Conservation (phyloP, 2,329 filamentous ascomycete genomes). For the Calonectria pseudoturangicola region DNA sequence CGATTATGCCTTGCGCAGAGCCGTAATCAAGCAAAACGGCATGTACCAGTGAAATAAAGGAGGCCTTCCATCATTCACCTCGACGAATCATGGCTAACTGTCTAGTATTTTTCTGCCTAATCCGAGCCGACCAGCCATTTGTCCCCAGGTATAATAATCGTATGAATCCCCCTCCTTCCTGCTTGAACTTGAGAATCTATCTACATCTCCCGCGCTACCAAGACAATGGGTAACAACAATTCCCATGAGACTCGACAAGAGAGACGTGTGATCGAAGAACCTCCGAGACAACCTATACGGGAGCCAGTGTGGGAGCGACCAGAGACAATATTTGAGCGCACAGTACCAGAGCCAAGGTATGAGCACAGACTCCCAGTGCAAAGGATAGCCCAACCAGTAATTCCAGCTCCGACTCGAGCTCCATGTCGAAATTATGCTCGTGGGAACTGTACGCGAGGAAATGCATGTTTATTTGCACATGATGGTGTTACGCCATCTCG, state of each 20-base stretch:
- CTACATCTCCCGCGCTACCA: not conserved
- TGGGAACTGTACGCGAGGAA: not conserved
- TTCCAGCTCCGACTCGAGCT: not conserved
- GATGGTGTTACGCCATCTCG: not conserved
- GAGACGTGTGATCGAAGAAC: not conserved
- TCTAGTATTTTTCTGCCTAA: not conserved
- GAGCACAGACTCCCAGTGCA: not conserved
- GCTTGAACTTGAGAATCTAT: not conserved
- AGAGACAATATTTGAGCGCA: not conserved
- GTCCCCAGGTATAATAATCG: not conserved
- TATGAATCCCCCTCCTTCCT: no score
- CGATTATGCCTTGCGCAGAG: no score
- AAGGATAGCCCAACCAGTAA: not conserved
- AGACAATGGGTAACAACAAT: not conserved
- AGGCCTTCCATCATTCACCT: not conserved
- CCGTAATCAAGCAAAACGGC: no score
- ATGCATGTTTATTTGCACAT: not conserved
- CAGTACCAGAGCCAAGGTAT: not conserved
- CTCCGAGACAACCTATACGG: no score
- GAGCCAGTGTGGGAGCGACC: not conserved
- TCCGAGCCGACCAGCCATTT: not conserved
- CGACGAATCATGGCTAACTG: not conserved
- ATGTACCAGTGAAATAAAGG: not conserved
- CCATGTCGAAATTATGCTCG: not conserved
- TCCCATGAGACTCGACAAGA: not conserved